Evolutionary conservation across 164 flowering plant genomes (phyloP).

Genomic region (Chimonanthus salicifolius): DNA sequence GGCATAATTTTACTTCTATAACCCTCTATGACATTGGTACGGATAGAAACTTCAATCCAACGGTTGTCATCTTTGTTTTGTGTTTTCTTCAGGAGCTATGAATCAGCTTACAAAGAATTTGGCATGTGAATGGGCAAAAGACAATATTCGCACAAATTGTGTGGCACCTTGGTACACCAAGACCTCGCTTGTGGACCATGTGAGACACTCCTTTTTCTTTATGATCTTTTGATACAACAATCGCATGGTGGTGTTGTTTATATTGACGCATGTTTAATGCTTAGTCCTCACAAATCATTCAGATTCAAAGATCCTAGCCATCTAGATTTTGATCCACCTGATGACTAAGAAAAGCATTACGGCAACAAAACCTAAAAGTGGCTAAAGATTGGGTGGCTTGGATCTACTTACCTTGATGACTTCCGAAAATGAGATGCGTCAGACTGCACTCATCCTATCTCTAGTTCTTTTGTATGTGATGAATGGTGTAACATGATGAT

Average conservation of each 20-base stretch:
- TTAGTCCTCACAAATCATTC: background rate
- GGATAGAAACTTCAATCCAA: background rate
- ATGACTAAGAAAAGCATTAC: background rate
- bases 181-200: conserved; percentile 57
- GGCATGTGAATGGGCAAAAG: conserved; percentile 92
- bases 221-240: no score
- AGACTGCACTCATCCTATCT: background rate
- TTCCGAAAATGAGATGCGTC: background rate
- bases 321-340: background rate
- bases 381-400: background rate
- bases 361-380: background rate
- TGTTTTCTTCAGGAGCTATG: conserved; percentile 45
- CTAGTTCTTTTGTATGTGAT: background rate
- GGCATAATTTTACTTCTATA: background rate
- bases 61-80: background rate
- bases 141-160: conserved; percentile 57
- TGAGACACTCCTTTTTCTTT: conserved; percentile 17
- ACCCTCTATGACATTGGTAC: no score
- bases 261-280: background rate
- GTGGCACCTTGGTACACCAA: conserved; percentile 71
- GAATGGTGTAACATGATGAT: background rate
- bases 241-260: background rate
- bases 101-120: conserved; percentile 66
- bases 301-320: background rate
- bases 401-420: background rate